A percentile compares a stretch with the other conserved stretches of the same genome.
These are phyloP conservation scores for Amanita subjunquillea DNA, from an alignment of 768 basidiomycete species.

Conservation along the genomic window DNA sequence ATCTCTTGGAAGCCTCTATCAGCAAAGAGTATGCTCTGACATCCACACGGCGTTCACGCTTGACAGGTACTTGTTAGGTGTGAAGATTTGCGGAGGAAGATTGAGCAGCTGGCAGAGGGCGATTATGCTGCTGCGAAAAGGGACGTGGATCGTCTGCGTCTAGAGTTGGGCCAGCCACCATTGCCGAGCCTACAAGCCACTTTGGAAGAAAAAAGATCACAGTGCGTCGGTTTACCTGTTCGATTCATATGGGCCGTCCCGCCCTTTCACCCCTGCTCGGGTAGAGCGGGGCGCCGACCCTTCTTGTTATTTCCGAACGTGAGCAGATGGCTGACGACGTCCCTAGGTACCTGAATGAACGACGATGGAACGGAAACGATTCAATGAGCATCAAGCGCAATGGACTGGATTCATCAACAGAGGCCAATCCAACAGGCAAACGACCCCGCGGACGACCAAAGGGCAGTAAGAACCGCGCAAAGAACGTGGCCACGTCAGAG, in stretches of 20 bases:
- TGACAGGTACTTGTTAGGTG: conserved; percentile 31
- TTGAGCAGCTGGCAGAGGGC: conserved; percentile 56
- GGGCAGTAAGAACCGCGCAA: conserved; percentile 49
- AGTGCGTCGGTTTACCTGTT: conserved; percentile 23
- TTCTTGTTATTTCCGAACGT: neutral
- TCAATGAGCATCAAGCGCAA: conserved; percentile 16
- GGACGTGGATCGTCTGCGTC: conserved; percentile 68
- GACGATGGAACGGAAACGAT: conserved; percentile 43
- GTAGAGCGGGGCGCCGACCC: neutral
- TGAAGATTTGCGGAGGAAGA: conserved; percentile 55
- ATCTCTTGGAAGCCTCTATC: conserved; percentile 57
- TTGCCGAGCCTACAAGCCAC: conserved; percentile 63
- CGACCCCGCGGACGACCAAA: conserved; percentile 58
- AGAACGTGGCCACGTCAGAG: conserved; percentile 3
- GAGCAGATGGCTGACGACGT: conserved; percentile 2
- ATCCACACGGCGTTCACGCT: neutral
- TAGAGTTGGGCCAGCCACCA: conserved; percentile 68
- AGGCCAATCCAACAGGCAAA: conserved; percentile 21
- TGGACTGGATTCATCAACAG: conserved; percentile 10
- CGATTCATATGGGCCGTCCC: conserved; percentile 2
- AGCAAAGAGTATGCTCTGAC: conserved; percentile 48
- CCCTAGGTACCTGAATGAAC: conserved; percentile 50
- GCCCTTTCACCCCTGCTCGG: neutral
- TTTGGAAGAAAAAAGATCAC: conserved; percentile 58
- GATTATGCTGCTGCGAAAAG: conserved; percentile 67